Base-by-base conservation (phyloP, 2,329 filamentous ascomycete species). In the Ophidiomyces ophidiicola region DNA sequence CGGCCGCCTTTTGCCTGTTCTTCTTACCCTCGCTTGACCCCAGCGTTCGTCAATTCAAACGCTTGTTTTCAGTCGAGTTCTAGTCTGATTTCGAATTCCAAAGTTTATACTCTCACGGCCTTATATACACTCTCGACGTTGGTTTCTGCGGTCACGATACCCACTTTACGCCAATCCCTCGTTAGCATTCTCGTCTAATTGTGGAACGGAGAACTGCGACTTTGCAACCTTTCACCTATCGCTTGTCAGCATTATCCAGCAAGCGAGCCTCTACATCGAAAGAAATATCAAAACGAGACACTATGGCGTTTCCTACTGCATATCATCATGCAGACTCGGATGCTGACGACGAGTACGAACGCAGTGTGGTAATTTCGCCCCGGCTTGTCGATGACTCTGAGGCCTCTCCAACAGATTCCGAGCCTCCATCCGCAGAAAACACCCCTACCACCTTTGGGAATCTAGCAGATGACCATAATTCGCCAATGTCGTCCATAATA, bases 311-410 rank as follows among this genome's bases (percentile, higher is more conserved):
- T 39, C 62, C 63, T 30, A 59, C 67, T 41, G 76, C 38, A 41
- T 41, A 41, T 25, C 38, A 77, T 52, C 71, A 76, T 53, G 72
- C 72, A 46, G 74, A 78, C 50, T 77, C 71, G 35, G 73, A 77
- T 51, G 74, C 74, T 46, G 75, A 78, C 55, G 75, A 78, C 59
- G 75, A 79, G 58, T 78, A 75, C 49, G 74, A 78, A 57, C 67
- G 72, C 48, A 72, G 69, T 50, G 66, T 69, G 44, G 64, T 76
- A 53, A 71, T 70, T 36, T 73, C 70, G 11, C 73, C 73, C 12
- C 68, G 67, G 41, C 56, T 74, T 35, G 67, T 68, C 29, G 67
- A 65, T 35, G 72, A 76, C 52, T 76, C 70, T 42, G 72, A 75
- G 52, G 59, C 61, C 44, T 72, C 69, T 37, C 69, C 70, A 25